Evolutionary conservation across 2,329 filamentous ascomycete species (phyloP).

Genomic region (Penicillium aurantiogriseum): DNA sequence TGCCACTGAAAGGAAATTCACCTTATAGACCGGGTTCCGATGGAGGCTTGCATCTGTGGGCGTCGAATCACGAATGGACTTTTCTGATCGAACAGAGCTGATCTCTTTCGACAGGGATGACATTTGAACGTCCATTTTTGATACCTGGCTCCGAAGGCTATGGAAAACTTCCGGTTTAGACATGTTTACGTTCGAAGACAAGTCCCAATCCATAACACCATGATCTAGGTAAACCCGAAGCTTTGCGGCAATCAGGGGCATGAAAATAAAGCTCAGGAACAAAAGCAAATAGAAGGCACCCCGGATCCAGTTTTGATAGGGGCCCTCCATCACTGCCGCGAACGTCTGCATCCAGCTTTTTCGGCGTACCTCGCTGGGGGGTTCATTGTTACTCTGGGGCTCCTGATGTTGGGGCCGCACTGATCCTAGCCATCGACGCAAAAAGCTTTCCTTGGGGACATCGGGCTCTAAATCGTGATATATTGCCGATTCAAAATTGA

Average conservation of each 20-base stretch:
- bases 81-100: conserved; percentile 25
- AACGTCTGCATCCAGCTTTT: not conserved
- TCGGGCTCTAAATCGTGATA: not conserved
- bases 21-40: conserved; percentile 35
- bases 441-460: conserved; percentile 3
- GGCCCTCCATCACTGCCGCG: not conserved
- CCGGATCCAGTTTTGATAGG: conserved; percentile 12
- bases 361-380: not conserved
- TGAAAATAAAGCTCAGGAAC: conserved; percentile 13
- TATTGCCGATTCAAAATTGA: not conserved
- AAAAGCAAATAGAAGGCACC: conserved; percentile 9
- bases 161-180: conserved; percentile 27
- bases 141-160: conserved; percentile 28
- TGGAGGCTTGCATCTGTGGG: conserved; percentile 22
- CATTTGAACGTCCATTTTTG: conserved; percentile 30
- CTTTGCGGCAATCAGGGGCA: conserved; percentile 11
- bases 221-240: conserved; percentile 19
- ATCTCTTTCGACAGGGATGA: conserved; percentile 34
- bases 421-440: conserved; percentile 8
- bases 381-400: not conserved
- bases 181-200: conserved; percentile 19
- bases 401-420: not conserved
- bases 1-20: conserved; percentile 72
- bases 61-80: conserved; percentile 17
- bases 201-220: conserved; percentile 4